Evolutionary conservation across 1,284 basidiomycete species (phyloP), one percentile per base, ranked within the genome.

Genomic region (Tylopilus orsonianus): DNA sequence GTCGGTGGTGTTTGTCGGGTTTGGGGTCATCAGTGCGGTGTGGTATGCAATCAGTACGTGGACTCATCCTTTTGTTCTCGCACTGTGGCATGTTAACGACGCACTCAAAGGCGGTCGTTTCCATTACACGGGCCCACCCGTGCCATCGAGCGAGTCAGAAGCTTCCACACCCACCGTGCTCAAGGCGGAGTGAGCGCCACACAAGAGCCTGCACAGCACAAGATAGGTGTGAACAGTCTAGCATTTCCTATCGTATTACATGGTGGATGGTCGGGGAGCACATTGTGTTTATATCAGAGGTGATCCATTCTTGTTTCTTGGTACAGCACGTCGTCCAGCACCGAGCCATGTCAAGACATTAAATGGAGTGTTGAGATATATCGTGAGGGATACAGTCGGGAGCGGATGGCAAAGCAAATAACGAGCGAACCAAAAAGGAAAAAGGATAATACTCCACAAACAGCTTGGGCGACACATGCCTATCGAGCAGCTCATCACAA

Each of bases 1-100:
- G 8, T 81, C 79, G 16, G 80, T 79, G 7, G 81, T 84, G 18
- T 83, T 83, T 49, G 74, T 83, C 30, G 80, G 78, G 1, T 83
- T 83, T 54, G 77, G 66, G 4, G 55, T 63, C 10, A 71, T 84
- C 34, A 79, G 78, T 41, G 74, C 71, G 0, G 65, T 70, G n/a
- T 83, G 81, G 81, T 84, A 83, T 56, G 44, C 75, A 39, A 71
- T 79, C 52, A 72, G 78, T 80, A 54, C 27, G 77, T 74, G 19
- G 53, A n/a, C 12, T 12, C 13, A 7, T 33, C 4, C 4, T 18
- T 13, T 6, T 5, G 8, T 16, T 2, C 8, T 5, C 10, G 26
- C 22, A 24, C 24, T 3, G 10, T 20, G 19, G 26, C 26, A 10
- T 27, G 26, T 10, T 27, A 10, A 27, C 26, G 26, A 27, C 26